Evolutionary conservation across 768 basidiomycete species (phyloP).

Genomic region (Rossbeevera mucosa): DNA sequence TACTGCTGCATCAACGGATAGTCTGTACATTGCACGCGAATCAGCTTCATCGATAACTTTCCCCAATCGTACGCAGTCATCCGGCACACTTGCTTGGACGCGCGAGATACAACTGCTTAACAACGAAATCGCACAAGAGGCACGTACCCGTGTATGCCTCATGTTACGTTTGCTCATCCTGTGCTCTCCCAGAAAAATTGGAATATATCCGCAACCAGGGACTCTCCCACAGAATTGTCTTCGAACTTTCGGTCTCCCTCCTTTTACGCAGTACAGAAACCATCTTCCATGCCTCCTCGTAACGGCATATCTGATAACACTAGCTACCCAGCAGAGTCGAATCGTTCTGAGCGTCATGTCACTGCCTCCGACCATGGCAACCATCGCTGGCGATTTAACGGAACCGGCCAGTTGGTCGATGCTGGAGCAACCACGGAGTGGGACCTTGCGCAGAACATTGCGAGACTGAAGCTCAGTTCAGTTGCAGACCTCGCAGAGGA

Average conservation of each 20-base stretch:
- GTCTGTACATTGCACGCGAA: conserved; percentile 35
- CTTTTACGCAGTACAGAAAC: conserved; percentile 37
- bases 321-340: conserved; percentile 17
- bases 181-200: conserved; percentile 39
- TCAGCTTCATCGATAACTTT: conserved; percentile 31
- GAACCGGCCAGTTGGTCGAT: conserved; percentile 58
- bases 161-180: conserved; percentile 22
- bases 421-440: conserved; percentile 52
- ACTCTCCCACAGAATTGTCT: conserved; percentile 34
- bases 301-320: conserved; percentile 29
- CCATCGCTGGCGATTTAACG: conserved; percentile 61
- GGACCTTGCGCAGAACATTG: conserved; percentile 71
- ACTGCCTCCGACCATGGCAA: conserved; percentile 33
- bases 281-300: conserved; percentile 45
- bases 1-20: conserved; percentile 39
- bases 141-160: conserved; percentile 28
- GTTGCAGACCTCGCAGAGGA: conserved; percentile 49
- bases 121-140: conserved; percentile 44
- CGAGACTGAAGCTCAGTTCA: conserved; percentile 63
- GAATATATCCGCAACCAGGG: conserved; percentile 40
- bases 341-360: conserved; percentile 38
- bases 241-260: conserved; percentile 29
- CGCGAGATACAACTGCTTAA: conserved; percentile 35
- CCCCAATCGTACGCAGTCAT: conserved; percentile 28
- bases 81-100: conserved; percentile 45